Percentiles rank a stretch among this genome's conserved stretches.
phyloP scores from a whole-genome alignment of 2,329 filamentous ascomycete species.

The Trichoderma gracile region DNA sequence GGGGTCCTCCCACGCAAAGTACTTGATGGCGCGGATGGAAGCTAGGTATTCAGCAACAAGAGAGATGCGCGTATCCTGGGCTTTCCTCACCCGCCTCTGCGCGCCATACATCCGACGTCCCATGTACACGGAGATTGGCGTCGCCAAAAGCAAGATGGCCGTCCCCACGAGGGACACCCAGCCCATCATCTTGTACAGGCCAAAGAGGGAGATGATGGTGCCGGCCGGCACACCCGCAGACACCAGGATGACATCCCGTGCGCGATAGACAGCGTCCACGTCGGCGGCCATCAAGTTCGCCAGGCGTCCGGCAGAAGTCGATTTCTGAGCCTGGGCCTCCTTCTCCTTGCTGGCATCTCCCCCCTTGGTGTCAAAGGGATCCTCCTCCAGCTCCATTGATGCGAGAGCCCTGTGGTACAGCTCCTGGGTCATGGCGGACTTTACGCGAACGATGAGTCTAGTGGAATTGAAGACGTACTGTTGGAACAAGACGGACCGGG shows the following conservation, averaged over 20 bases:
- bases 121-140: constrained; percentile 53
- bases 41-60: constrained; percentile 59
- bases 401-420: constrained; percentile 57
- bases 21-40: constrained; percentile 61
- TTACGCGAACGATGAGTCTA: constrained; percentile 56
- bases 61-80: constrained; percentile 59
- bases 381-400: constrained; percentile 60
- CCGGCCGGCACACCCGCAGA: constrained; percentile 49
- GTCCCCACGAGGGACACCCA: constrained; percentile 58
- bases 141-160: constrained; percentile 47
- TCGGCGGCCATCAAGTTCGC: constrained; percentile 62
- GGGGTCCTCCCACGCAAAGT: constrained; percentile 60
- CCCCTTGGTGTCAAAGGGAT: constrained; percentile 44
- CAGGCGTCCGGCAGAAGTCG: constrained; percentile 51
- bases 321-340: constrained; percentile 37
- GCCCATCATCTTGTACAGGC: constrained; percentile 56
- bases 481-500: constrained; percentile 53
- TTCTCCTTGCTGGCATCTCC: constrained; percentile 28
- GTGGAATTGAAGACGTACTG: constrained; percentile 61
- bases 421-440: constrained; percentile 59
- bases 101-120: constrained; percentile 51
- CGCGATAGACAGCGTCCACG: constrained; percentile 54
- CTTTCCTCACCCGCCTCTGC: constrained; percentile 54
- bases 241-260: constrained; percentile 53
- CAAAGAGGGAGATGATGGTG: constrained; percentile 50